Percentiles rank a stretch among this genome's conserved stretches.
Conservation (phyloP, 768 basidiomycete species). For the Pleurotus platypus region DNA sequence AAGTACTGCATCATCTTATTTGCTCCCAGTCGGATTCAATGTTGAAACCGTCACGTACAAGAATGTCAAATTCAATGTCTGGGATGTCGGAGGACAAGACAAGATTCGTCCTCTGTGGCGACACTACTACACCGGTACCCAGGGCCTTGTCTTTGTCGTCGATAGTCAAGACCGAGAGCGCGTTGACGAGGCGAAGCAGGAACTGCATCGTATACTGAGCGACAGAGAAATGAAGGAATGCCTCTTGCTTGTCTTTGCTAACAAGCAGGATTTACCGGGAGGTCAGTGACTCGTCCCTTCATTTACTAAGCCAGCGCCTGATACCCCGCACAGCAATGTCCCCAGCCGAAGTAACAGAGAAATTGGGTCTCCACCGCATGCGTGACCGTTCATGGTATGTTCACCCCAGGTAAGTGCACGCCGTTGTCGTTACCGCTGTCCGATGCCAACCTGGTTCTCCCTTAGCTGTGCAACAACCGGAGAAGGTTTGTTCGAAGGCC, state of each 20-base stretch:
- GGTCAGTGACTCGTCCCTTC: slow-evolving; percentile 47
- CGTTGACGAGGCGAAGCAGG: slow-evolving; percentile 94
- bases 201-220: slow-evolving; percentile 91
- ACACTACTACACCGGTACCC: slow-evolving; percentile 99
- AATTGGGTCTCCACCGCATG: slow-evolving; percentile 93
- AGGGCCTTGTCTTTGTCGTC: slow-evolving; percentile 97
- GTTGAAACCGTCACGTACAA: slow-evolving; percentile 99
- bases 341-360: slow-evolving; percentile 98
- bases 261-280: slow-evolving; percentile 97
- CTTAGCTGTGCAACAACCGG: slow-evolving; percentile 91
- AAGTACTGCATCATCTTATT: not conserved
- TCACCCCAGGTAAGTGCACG: slow-evolving; percentile 79
- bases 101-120: slow-evolving; percentile 98
- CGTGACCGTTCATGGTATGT: slow-evolving; percentile 98
- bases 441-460: too few species aligned
- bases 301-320: slow-evolving; percentile 4
- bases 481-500: slow-evolving; percentile 94
- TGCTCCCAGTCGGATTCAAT: slow-evolving; percentile 87
- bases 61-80: slow-evolving; percentile 93
- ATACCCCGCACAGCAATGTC: slow-evolving; percentile 74
- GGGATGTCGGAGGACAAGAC: slow-evolving; percentile 99
- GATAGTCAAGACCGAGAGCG: slow-evolving; percentile 95
- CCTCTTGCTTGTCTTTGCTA: slow-evolving; percentile 95
- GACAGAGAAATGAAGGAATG: slow-evolving; percentile 99
- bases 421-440: too few species aligned